Conservation (phyloP, 805 yeast genomes). For the Soucietia sequanensis region DNA sequence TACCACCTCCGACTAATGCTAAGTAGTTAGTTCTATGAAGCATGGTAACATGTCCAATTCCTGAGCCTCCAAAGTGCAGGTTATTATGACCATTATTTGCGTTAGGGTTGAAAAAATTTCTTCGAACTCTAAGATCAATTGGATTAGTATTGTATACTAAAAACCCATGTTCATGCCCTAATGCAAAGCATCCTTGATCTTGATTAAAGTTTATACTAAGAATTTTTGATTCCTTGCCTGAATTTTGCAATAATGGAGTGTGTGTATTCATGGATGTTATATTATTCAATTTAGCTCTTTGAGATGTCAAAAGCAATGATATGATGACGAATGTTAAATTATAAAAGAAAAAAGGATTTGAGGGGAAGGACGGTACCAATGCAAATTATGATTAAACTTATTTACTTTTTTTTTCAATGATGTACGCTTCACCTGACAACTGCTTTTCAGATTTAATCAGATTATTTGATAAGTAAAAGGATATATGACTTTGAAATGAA, state of each 20-base stretch:
- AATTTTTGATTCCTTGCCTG: conserved; percentile 17
- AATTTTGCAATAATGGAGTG: conserved; percentile 1
- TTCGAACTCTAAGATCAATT: conserved; percentile 66
- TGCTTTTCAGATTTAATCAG: too few species aligned
- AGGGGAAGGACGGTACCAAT: too few species aligned
- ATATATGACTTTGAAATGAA: too few species aligned
- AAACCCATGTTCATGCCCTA: conserved; percentile 79
- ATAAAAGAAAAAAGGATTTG: too few species aligned
- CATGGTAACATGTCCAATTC: conserved; percentile 79
- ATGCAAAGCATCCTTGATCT: conserved; percentile 86
- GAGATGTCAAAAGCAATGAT: too few species aligned
- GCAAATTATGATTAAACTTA: too few species aligned
- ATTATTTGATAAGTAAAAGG: too few species aligned
- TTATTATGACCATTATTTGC: conserved; percentile 20
- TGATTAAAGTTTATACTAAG: conserved; percentile 76
- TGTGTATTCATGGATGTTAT: conserved; percentile 6
- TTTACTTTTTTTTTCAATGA: too few species aligned
- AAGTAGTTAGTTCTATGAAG: conserved; percentile 87
- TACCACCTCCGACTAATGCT: conserved; percentile 89
- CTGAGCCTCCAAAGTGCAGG: too few species aligned
- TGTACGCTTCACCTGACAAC: too few species aligned
- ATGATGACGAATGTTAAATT: too few species aligned
- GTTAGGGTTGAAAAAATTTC: conserved; percentile 41
- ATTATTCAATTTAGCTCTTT: too few species aligned
- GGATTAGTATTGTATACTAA: conserved; percentile 87